These are phyloP conservation scores for Rhizophagus prolifer DNA, from an alignment of 192 early-diverging fungal genomes.

Conservation along the genomic window DNA sequence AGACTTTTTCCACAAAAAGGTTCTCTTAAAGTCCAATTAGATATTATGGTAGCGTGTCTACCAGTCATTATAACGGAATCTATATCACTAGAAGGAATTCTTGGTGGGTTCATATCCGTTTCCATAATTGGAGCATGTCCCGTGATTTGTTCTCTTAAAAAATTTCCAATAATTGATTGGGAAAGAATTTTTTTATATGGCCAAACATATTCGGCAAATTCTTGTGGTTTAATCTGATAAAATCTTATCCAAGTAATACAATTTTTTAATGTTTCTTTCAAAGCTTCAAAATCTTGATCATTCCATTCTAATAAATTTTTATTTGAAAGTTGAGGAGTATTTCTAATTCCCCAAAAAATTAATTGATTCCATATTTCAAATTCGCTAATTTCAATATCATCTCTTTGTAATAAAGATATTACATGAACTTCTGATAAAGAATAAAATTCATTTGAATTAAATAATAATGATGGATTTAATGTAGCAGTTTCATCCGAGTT, in stretches of 20 bases:
- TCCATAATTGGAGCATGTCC: background rate
- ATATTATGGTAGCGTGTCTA: background rate
- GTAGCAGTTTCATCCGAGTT: background rate
- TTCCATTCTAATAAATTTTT: background rate
- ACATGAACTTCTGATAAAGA: background rate
- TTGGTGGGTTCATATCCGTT: background rate
- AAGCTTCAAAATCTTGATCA: background rate
- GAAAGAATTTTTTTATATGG: background rate
- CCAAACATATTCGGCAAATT: background rate
- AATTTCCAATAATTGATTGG: background rate
- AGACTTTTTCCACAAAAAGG: background rate
- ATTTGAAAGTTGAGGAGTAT: background rate
- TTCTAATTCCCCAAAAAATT: background rate
- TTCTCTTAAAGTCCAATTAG: background rate
- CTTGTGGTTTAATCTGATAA: background rate
- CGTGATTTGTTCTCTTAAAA: background rate
- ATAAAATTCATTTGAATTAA: background rate
- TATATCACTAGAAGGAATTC: background rate
- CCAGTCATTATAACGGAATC: background rate
- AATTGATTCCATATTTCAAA: background rate
- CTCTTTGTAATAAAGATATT: background rate
- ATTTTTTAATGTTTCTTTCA: background rate
- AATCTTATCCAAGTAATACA: background rate
- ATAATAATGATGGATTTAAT: constrained; percentile 1
- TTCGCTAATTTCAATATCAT: background rate